Evolutionary conservation across 257 asterid genomes (phyloP).

Genomic region (Solanum tarijense): DNA sequence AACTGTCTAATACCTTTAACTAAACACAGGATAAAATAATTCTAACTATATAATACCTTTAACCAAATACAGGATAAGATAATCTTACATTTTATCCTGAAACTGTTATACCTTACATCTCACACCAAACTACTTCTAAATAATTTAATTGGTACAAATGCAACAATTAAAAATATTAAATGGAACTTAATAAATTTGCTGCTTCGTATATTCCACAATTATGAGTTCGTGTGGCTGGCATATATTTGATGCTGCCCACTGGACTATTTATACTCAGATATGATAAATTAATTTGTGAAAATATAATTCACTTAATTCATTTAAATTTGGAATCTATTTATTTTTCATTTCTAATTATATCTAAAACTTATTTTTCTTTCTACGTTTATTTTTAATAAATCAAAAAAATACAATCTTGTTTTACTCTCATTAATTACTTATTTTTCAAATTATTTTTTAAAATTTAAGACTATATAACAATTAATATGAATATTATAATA

Average conservation of each 20-base stretch:
- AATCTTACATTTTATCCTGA: rapidly evolving
- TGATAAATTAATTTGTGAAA: background rate
- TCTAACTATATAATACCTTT: rapidly evolving
- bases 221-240: background rate
- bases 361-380: background rate
- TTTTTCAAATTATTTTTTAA: background rate
- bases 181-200: background rate
- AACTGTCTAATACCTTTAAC: too few species aligned
- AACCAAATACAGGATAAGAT: too few species aligned
- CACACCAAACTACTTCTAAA: background rate
- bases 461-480: background rate
- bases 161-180: background rate
- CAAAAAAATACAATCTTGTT: background rate
- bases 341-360: background rate
- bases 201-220: background rate
- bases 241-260: background rate
- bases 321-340: background rate
- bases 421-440: background rate
- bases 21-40: too few species aligned
- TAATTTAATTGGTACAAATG: background rate
- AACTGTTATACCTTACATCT: background rate
- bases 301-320: background rate
- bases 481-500: too few species aligned
- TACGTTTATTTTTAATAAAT: too few species aligned
- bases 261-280: background rate